Evolutionary conservation across 83 land plant genomes (phyloP).

Genomic region (Picea mariana): DNA sequence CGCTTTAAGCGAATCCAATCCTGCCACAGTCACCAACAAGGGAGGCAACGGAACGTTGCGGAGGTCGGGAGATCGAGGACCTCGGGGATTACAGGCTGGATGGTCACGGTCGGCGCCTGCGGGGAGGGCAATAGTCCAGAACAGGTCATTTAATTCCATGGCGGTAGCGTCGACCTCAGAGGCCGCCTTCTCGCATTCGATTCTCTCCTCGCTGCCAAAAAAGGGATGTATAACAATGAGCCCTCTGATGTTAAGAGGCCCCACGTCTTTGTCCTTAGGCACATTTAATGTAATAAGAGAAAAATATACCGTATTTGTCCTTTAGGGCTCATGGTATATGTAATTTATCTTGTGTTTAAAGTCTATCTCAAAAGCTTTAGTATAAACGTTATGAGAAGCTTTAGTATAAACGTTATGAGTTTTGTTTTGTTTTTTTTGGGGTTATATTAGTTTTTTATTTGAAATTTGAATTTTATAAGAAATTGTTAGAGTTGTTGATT

Average conservation of each 20-base stretch:
- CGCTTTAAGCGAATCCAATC: background rate
- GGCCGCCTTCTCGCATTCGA: background rate
- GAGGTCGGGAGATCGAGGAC: background rate
- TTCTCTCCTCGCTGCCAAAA: constrained; percentile 11
- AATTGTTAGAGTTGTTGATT: too few relatives aligned
- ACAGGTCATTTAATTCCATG: background rate
- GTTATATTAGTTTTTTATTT: too few relatives aligned
- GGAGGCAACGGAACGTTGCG: background rate
- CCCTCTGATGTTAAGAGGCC: background rate
- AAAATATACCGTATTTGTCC: too few relatives aligned
- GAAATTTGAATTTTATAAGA: too few relatives aligned
- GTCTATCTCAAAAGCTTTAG: too few relatives aligned
- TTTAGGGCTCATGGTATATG: too few relatives aligned
- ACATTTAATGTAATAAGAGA: too few relatives aligned
- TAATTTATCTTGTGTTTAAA: too few relatives aligned
- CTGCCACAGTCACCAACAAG: constrained; percentile 12
- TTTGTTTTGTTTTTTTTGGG: too few relatives aligned
- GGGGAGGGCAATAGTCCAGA: constrained; percentile 4
- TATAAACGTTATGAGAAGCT: too few relatives aligned
- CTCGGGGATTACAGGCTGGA: constrained; percentile 3
- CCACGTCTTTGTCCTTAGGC: too few relatives aligned
- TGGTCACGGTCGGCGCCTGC: background rate
- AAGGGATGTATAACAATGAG: constrained; percentile 3
- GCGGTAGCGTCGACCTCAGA: background rate
- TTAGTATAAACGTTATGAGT: too few relatives aligned